Evolutionary conservation across 495 filamentous ascomycete species (phyloP), one percentile per base, ranked within the genome.

Genomic region (Tetracladium setigerum): DNA sequence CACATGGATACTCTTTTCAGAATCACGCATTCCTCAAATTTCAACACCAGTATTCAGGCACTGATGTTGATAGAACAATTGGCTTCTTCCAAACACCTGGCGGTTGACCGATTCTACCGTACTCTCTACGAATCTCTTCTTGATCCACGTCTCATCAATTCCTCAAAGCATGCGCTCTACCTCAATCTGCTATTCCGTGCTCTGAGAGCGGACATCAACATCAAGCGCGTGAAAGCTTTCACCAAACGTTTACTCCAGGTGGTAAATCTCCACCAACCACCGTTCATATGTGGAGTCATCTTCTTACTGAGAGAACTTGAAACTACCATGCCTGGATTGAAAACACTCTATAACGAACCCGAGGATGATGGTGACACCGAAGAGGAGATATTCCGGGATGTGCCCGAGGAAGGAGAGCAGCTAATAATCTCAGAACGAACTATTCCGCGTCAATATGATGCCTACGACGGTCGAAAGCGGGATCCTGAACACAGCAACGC

Each of bases 11-110:
- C 89, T 3, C 70, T 98, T 27, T 98, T 96, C 73, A 77, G 79
- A 54, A 90, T 98, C 52, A 94, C 92, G 0, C 91, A 98, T 63
- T 96, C 92, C 0, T 88, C 92, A 11, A 98, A 97, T 61, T 97
- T 98, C 72, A 97, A 96, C 68, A 98, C 94, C 7, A 90, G 88
- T 59, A 86, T 98, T 24, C 92, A 97, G 63, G 92, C 92, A 30
- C 70, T 98, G 46, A 87, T 95, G 81, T 71, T 98, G 44, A 92
- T 98, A 51, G 92, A 96, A 62, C 94, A 97, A 62, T 76, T 98
- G 24, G 84, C 87, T 5, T 65, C 79, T 13, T 77, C 85, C 7
- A 88, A 94, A 60, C 80, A 91, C 22, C 54, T 76, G 38, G 79
- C 80, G 19, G 77, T 82, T 7, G 94, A 98, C 54, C 80, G 94